phyloP scores from a whole-genome alignment of 208 protist genomes.

The Leishmania gerbilli region DNA sequence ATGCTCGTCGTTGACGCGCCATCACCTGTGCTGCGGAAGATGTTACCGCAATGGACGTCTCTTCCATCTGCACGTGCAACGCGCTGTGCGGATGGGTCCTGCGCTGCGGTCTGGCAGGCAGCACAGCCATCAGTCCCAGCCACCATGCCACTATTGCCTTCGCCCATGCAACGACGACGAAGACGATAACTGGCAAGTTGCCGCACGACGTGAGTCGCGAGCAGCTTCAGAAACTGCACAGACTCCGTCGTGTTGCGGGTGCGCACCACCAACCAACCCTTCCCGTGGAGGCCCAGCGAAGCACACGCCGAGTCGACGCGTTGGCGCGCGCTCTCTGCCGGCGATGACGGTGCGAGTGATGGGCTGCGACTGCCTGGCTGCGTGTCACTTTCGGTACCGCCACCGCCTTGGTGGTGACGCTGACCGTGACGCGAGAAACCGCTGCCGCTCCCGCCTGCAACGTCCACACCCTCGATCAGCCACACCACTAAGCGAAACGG shows the following conservation, averaged over 20 bases:
- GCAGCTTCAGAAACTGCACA: slow-evolving; percentile 39
- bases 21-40: neutral
- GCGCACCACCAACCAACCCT: slow-evolving; percentile 43
- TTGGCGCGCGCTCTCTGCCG: slow-evolving; percentile 18
- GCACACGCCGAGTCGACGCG: slow-evolving; percentile 54
- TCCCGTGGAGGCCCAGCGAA: slow-evolving; percentile 29
- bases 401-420: neutral
- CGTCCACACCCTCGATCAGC: slow-evolving; percentile 64
- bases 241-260: slow-evolving; percentile 55
- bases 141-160: neutral
- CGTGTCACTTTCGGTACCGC: neutral
- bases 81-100: neutral
- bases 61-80: neutral
- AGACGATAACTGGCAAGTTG: slow-evolving; percentile 21
- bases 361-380: slow-evolving; percentile 4
- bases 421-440: neutral
- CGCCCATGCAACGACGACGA: neutral
- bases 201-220: slow-evolving; percentile 23
- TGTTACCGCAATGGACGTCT: neutral
- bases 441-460: slow-evolving; percentile 4
- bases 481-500: slow-evolving; percentile 68
- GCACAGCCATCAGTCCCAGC: neutral
- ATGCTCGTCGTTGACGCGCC: neutral
- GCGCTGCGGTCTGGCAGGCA: neutral
- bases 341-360: slow-evolving; percentile 9